Base-by-base conservation (phyloP, 2,329 filamentous ascomycete species). In the Ceratocystis eucalypticola region DNA sequence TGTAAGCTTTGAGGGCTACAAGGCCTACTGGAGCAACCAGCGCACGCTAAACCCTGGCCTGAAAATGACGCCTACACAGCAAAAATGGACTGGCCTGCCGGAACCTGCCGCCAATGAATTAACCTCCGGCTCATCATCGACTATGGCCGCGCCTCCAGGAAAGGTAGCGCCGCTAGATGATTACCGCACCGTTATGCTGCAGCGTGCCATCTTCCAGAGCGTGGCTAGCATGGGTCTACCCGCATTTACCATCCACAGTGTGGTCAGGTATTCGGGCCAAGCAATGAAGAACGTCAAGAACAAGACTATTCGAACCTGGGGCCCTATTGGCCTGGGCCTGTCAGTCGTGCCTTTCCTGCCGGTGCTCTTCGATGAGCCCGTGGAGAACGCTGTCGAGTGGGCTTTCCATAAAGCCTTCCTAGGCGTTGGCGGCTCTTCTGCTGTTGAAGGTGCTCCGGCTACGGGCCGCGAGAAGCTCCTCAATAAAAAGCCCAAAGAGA, bases 181-280 rank as follows among this genome's bases (percentile, higher is more conserved):
- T 74, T 99, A 89, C 73, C 80, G 91, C 55, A 87, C 89, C 15
- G 90, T 99, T 5, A 95, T 96, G 88, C 87, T 86, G 28, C 90
- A 99, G 78, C 80, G 94, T 69, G 92, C 85, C 1, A 82, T 96
- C 25, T 99, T 99, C 77, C 94, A 99, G 77, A 85, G 85, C 70
- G 69, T 99, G 61, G 94, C 94, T 0, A 90, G 86, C 72, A 99
- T 99, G 94, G 94, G 90, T 1, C 76, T 97, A 70, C 94, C 93
- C 0, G 93, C 92, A 0, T 90, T 96, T 69, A 96, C 91, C 0
- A 96, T 97, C 67, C 93, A 96, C 76, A 91, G 87, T 69, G 88
- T 97, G 5, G 94, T 99, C 64, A 84, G 86, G 68, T 96, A 99
- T 73, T 92, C 89, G 0, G 91, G 94, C 0, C 81, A 80, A 48